phyloP scores from a whole-genome alignment of 2,329 filamentous ascomycete genomes.

The Penicillium paneum region DNA sequence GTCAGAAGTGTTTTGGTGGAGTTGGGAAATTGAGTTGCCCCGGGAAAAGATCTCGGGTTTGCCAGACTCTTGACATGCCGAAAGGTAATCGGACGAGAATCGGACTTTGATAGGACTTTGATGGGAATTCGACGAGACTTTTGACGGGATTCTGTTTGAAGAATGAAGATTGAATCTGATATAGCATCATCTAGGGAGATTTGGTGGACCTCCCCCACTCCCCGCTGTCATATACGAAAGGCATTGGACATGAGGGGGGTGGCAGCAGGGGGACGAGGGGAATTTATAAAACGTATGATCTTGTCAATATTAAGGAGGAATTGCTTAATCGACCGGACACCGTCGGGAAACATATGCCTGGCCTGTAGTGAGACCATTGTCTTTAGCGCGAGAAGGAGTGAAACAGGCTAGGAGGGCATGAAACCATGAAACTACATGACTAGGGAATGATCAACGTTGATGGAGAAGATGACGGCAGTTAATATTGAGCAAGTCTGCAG shows the following conservation, averaged over 20 bases:
- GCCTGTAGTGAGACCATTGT: neutral
- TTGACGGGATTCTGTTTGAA: neutral
- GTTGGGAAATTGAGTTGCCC: constrained; percentile 22
- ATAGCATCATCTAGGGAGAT: neutral
- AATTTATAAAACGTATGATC: neutral
- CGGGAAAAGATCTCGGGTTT: constrained; percentile 21
- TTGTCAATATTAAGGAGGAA: no score
- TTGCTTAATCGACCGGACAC: neutral
- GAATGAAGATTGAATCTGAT: neutral
- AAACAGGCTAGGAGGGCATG: neutral
- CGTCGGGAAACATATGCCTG: neutral
- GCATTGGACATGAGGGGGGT: neutral
- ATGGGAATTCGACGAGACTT: neutral
- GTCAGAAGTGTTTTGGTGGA: constrained; percentile 16
- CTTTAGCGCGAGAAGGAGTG: neutral
- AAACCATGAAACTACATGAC: neutral
- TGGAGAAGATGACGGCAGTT: constrained; percentile 6
- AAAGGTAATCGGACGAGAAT: neutral
- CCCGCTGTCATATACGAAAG: neutral
- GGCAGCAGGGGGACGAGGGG: neutral
- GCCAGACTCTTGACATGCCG: constrained; percentile 11
- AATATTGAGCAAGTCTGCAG: constrained; percentile 13
- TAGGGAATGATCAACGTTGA: neutral
- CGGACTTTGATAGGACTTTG: neutral
- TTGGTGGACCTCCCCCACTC: neutral